A percentile compares a stretch with the other conserved stretches of the same genome.
Evolutionary conservation across 441 rosid genomes (phyloP).

Genomic region (California macrophylla): DNA sequence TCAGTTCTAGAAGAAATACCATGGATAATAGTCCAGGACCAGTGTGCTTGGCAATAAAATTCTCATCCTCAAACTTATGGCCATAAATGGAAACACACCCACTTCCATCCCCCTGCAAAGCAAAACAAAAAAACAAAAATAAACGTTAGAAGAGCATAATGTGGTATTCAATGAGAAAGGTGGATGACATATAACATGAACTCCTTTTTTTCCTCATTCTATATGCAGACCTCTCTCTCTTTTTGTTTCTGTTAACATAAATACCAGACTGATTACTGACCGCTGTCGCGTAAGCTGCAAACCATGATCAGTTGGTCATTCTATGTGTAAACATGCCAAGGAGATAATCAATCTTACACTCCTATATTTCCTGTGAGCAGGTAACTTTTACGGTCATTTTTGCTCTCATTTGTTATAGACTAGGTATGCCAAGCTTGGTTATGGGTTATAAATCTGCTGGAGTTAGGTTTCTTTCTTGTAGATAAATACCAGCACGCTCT

Average conservation of each 20-base stretch:
- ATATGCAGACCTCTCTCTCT: neutral
- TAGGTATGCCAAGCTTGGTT: neutral
- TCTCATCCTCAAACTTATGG: constrained; percentile 77
- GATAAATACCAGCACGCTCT: neutral
- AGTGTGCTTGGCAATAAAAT: constrained; percentile 79
- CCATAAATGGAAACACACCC: constrained; percentile 85
- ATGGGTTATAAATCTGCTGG: neutral
- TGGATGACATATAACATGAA: neutral
- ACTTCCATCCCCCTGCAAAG: constrained; percentile 81
- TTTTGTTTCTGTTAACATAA: neutral
- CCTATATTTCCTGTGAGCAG: neutral
- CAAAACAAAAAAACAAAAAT: constrained; percentile 1
- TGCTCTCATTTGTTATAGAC: neutral
- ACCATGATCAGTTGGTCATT: neutral
- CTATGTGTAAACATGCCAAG: neutral
- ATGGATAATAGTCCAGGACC: constrained; percentile 91
- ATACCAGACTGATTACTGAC: neutral
- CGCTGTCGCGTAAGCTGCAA: neutral
- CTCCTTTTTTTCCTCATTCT: neutral
- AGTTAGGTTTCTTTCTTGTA: neutral
- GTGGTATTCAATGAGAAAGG: neutral
- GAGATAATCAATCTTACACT: neutral
- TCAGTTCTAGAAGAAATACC: constrained; percentile 32
- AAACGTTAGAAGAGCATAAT: too few species aligned
- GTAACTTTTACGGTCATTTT: neutral